Base-by-base conservation (phyloP, 1,284 basidiomycete species). In the Coniferiporia weirii region DNA sequence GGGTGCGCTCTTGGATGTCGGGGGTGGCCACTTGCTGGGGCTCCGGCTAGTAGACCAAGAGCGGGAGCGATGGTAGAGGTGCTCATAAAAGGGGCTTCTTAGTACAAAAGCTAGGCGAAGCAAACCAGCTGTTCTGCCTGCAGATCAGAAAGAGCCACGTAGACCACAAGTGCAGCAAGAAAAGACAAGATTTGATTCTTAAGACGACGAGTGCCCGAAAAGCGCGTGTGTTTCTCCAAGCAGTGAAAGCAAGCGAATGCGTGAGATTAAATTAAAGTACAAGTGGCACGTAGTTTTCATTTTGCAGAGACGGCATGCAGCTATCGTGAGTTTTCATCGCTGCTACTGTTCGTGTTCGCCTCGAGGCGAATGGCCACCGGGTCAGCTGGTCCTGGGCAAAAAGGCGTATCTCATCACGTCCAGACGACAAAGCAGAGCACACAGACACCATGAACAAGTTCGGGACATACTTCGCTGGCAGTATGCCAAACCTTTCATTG, bases 121-220 rank as follows among this genome's bases (percentile, higher is more conserved):
- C 44, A 17, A 46, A n/a, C 44, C 19, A 46, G 44, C 19, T 46
- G 44, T 46, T 46, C 44, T 46, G 44, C 44, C 19, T 35, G 15
- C 51, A 52, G 35, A 40, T 20, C 20, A 40, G 40, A 36, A 52
- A 36, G 27, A 40, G 51, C 36, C 35, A 52, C 35, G n/a, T 19
- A 40, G 20, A 34, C 32, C 12, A 40, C 19, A 35, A 36, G 27
- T 9, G 35, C 2, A 38, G 12, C 22, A 52, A 40, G n/a, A n/a
- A 38, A 36, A 5, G 27, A 40, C 51, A 36, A 52, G 51, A 52
- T 52, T 43, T 52, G 35, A 52, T 52, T 52, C 51, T 52, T 52
- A 52, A 40, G 51, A 52, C 40, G 22, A 36, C 10, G 36, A 35
- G 20, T 19, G 27, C n/a, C 34, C 32, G 36, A 19, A 36, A 4